phyloP scores from a whole-genome alignment of 2,329 filamentous ascomycete genomes.

The Pyrenophora teres region DNA sequence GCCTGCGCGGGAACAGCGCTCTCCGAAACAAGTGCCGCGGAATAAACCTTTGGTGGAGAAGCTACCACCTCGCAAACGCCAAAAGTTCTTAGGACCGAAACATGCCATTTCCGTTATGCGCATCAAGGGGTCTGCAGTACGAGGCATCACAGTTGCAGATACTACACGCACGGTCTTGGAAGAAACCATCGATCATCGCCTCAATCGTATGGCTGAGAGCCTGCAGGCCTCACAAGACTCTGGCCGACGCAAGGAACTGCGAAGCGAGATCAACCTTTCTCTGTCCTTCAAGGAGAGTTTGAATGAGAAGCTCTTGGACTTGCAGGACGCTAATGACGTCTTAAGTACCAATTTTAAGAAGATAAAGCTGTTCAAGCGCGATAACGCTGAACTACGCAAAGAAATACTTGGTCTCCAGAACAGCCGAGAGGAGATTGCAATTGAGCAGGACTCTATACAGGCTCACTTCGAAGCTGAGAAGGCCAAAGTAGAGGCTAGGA shows the following conservation, averaged over 20 bases:
- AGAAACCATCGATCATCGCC: constrained; percentile 55
- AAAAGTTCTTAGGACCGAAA: constrained; percentile 36
- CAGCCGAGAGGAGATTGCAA: constrained; percentile 55
- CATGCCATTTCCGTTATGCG: constrained; percentile 43
- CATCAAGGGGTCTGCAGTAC: constrained; percentile 44
- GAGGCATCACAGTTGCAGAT: constrained; percentile 56
- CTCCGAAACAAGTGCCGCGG: constrained; percentile 18
- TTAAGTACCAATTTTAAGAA: constrained; percentile 54
- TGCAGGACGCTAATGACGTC: constrained; percentile 59
- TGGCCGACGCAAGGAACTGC: constrained; percentile 46
- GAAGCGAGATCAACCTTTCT: constrained; percentile 54
- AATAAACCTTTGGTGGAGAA: constrained; percentile 24
- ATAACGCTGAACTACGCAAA: constrained; percentile 53
- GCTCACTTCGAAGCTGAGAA: constrained; percentile 39
- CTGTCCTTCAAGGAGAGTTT: constrained; percentile 55
- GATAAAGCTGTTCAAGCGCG: constrained; percentile 51
- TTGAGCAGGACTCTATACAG: constrained; percentile 56
- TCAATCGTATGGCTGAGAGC: constrained; percentile 49
- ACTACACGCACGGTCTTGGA: constrained; percentile 58
- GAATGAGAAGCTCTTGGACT: constrained; percentile 55
- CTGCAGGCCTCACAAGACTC: constrained; percentile 48
- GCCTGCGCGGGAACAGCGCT: constrained; percentile 13
- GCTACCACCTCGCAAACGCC: constrained; percentile 33
- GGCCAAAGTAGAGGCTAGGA: constrained; percentile 29
- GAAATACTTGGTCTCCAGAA: constrained; percentile 55